These are phyloP conservation scores for Manihot esculenta DNA, from an alignment of 441 rosid genomes.

Conservation along the genomic window DNA sequence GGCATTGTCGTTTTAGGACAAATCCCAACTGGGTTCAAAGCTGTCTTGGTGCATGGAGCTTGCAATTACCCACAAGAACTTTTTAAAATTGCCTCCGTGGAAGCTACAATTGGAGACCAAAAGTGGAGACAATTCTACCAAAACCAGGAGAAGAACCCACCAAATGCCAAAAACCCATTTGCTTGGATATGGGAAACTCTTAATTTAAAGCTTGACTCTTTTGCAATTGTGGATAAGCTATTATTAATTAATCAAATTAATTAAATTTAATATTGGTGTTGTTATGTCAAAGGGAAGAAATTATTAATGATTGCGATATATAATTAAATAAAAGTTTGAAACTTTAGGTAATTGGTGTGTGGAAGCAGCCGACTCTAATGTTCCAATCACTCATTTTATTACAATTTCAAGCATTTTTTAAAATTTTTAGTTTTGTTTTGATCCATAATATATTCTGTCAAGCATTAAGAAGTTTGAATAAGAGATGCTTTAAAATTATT, in stretches of 20 bases:
- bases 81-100: not conserved
- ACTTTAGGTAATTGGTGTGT: constrained; percentile 27
- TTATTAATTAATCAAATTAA: not conserved
- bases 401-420: too few relatives aligned
- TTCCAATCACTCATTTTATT: too few relatives aligned
- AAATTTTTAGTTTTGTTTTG: too few relatives aligned
- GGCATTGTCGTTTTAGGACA: not conserved
- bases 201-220: not conserved
- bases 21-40: not conserved
- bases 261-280: not conserved
- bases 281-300: not conserved
- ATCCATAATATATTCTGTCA: too few relatives aligned
- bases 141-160: not conserved
- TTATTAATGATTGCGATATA: constrained; percentile 14
- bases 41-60: not conserved
- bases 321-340: constrained; percentile 16
- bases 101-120: constrained; percentile 20
- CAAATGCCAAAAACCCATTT: constrained; percentile 12
- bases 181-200: constrained; percentile 2
- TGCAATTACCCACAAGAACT: constrained; percentile 10
- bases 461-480: too few relatives aligned
- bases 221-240: not conserved
- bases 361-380: too few relatives aligned
- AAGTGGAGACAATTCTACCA: not conserved
- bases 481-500: too few relatives aligned